Percentiles rank a stretch among this genome's conserved stretches.
These are phyloP conservation scores for Epipyxis sp. DNA, from an alignment of 108 stramenopile species.

Conservation along the genomic window DNA sequence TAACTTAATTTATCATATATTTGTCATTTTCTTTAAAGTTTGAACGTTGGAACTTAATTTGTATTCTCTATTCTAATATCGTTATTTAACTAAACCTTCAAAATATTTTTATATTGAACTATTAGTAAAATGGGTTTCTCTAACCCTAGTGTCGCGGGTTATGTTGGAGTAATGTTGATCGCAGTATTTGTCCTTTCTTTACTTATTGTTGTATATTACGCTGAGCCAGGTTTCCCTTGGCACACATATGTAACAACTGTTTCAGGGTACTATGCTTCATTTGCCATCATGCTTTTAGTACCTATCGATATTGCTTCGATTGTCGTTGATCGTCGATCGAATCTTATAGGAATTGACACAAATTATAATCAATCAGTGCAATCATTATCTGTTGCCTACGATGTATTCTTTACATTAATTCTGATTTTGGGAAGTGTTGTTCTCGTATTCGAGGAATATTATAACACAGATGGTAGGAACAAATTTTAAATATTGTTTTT, in stretches of 20 bases:
- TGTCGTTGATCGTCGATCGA: conserved; percentile 12
- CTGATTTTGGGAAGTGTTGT: not conserved
- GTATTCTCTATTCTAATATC: not conserved
- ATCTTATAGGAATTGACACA: not conserved
- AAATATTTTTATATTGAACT: not conserved
- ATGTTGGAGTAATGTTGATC: not conserved
- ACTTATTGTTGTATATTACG: conserved; percentile 7
- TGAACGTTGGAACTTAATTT: too few species aligned
- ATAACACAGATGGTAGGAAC: conserved; percentile 15
- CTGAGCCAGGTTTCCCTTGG: conserved; percentile 21
- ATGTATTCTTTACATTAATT: not conserved
- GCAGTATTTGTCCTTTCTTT: not conserved
- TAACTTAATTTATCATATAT: too few species aligned
- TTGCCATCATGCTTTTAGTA: conserved; percentile 17
- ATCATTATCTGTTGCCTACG: not conserved
- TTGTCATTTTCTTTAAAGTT: too few species aligned
- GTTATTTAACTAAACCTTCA: not conserved
- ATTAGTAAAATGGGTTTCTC: not conserved
- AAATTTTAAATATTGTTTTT: not conserved
- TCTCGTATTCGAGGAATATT: conserved; percentile 14
- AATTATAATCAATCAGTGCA: not conserved
- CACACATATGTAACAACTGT: not conserved
- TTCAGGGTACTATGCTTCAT: not conserved
- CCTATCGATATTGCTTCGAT: conserved; percentile 17
- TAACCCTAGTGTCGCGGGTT: not conserved